These are phyloP conservation scores for Talaromyces piceae DNA, from an alignment of 2,329 filamentous ascomycete species.

Conservation along the genomic window DNA sequence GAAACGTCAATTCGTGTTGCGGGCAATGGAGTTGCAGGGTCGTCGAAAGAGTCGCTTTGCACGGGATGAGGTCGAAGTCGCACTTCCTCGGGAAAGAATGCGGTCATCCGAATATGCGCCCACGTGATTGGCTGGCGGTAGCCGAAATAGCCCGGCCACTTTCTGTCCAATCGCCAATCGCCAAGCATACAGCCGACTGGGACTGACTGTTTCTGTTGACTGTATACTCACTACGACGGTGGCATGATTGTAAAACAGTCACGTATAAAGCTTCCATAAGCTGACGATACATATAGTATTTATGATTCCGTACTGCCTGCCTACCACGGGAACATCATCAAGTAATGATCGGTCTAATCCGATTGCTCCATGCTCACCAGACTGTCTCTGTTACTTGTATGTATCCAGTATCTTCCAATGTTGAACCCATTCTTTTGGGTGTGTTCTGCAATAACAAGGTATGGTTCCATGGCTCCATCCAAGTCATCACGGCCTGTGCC, in stretches of 20 bases:
- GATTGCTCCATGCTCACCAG: slow-evolving; percentile 14
- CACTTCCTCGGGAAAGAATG: slow-evolving; percentile 35
- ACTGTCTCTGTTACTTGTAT: slow-evolving; percentile 13
- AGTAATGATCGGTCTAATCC: no score
- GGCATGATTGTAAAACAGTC: no score
- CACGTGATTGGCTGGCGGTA: slow-evolving; percentile 31
- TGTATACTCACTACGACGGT: no score
- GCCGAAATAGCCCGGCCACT: slow-evolving; percentile 31
- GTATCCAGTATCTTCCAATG: slow-evolving; percentile 17
- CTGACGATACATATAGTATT: neutral
- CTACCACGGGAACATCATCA: no score
- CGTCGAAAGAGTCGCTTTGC: slow-evolving; percentile 11
- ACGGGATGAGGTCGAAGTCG: slow-evolving; percentile 15
- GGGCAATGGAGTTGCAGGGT: neutral
- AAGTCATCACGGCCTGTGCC: slow-evolving; percentile 15
- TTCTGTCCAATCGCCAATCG: neutral
- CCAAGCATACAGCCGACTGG: slow-evolving; percentile 12
- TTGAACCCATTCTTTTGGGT: slow-evolving; percentile 15
- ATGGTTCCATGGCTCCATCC: slow-evolving; percentile 17
- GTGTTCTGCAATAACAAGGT: slow-evolving; percentile 16
- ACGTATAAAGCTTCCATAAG: no score
- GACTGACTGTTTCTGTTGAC: neutral
- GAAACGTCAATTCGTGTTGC: slow-evolving; percentile 1
- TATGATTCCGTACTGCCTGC: neutral
- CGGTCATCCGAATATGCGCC: slow-evolving; percentile 29